Conservation (phyloP, 345 rosid genomes). For the Syzygium aromaticum region DNA sequence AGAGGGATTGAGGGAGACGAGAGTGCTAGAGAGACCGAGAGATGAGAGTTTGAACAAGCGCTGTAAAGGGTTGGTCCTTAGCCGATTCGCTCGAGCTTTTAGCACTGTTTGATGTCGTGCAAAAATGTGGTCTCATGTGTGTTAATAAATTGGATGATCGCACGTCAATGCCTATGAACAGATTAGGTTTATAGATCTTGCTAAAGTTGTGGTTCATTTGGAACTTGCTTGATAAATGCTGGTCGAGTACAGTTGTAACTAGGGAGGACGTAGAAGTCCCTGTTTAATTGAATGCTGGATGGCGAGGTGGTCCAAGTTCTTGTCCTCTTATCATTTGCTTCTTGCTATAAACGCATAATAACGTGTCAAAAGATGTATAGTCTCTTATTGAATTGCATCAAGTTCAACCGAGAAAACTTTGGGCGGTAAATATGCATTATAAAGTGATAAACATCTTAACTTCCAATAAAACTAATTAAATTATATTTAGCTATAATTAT, state of each 20-base stretch:
- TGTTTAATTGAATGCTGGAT: not conserved
- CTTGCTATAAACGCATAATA: not conserved
- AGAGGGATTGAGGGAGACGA: not conserved
- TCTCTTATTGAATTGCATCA: too few relatives aligned
- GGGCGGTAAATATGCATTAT: too few relatives aligned
- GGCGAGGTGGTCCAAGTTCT: not conserved
- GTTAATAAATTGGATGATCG: not conserved
- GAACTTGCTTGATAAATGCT: not conserved
- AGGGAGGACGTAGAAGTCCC: not conserved
- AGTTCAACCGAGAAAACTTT: not conserved
- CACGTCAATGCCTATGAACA: not conserved
- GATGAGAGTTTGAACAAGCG: not conserved
- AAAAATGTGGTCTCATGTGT: too few relatives aligned
- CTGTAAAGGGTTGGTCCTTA: too few relatives aligned
- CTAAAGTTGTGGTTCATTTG: not conserved
- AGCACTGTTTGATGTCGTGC: too few relatives aligned
- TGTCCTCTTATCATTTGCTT: not conserved
- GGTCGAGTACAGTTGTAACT: not conserved
- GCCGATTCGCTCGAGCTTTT: too few relatives aligned
- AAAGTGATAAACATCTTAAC: too few relatives aligned
- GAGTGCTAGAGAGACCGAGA: not conserved
- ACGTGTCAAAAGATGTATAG: not conserved
- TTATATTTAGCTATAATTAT: too few relatives aligned
- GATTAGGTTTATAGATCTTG: not conserved
- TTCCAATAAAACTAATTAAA: too few relatives aligned